Evolutionary conservation across 225 moss, liverwort and hornwort species (phyloP).

Genomic region (Pleurozium schreberi): DNA sequence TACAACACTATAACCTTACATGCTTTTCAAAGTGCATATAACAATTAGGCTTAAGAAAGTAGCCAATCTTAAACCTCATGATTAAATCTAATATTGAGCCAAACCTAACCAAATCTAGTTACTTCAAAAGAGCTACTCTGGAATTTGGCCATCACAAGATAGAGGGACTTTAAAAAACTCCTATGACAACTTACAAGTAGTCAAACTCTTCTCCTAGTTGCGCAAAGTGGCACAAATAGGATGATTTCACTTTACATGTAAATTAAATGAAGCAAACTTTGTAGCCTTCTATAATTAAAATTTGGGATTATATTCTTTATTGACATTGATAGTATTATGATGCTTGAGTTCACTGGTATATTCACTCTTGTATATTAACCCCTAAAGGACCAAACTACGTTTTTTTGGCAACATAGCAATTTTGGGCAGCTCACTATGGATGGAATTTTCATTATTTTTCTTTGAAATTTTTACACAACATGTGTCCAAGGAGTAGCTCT

Average conservation of each 20-base stretch:
- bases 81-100: background rate
- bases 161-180: background rate
- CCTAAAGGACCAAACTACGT: no score
- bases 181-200: rapidly evolving
- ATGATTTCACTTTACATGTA: background rate
- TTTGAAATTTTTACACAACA: no score
- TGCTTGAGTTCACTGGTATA: background rate
- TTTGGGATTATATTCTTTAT: background rate
- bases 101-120: background rate
- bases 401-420: no score
- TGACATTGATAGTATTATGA: background rate
- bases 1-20: background rate
- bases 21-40: background rate
- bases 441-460: no score
- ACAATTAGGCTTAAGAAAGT: background rate
- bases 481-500: no score
- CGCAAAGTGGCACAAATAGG: background rate
- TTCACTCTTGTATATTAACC: background rate
- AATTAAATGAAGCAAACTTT: no score
- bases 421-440: no score
- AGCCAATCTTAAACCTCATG: rapidly evolving
- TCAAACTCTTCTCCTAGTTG: background rate
- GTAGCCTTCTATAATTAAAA: no score
- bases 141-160: background rate
- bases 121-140: background rate